Evolutionary conservation across 73 alveolate species (phyloP).

Genomic region (Paramecium pentaurelia): DNA sequence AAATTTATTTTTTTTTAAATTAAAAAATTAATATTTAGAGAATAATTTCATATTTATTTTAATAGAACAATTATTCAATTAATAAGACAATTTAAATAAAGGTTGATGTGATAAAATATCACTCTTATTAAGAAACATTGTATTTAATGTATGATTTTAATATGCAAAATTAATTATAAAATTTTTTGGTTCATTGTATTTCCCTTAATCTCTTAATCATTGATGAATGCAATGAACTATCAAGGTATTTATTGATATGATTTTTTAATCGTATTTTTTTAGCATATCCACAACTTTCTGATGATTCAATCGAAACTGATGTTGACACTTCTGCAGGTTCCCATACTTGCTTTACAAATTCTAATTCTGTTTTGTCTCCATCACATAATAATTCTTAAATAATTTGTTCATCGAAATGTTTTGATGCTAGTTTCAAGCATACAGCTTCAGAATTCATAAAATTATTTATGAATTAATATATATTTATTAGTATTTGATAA

Average conservation of each 20-base stretch:
- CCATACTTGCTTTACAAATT: conserved; percentile 1
- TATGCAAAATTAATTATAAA: conserved; percentile 37
- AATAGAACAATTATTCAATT: background rate
- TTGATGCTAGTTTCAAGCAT: conserved; percentile 5
- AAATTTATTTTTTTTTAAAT: background rate
- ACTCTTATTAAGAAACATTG: background rate
- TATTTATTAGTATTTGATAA: background rate
- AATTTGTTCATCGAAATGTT: background rate
- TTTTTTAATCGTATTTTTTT: background rate
- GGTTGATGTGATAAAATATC: background rate
- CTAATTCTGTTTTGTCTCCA: conserved; percentile 5
- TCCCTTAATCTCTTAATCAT: conserved; percentile 7
- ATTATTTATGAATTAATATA: background rate
- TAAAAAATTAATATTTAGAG: background rate
- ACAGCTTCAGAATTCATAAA: conserved; percentile 32
- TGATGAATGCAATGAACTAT: background rate
- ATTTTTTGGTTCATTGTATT: background rate
- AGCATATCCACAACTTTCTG: background rate
- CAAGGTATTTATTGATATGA: background rate
- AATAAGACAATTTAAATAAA: background rate
- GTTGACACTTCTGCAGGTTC: conserved; percentile 33
- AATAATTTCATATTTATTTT: background rate
- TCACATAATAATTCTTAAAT: background rate
- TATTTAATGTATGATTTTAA: background rate
- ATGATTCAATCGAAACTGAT: background rate